phyloP scores from a whole-genome alignment of 2,329 filamentous ascomycete species.

The Emergomyces africanus region DNA sequence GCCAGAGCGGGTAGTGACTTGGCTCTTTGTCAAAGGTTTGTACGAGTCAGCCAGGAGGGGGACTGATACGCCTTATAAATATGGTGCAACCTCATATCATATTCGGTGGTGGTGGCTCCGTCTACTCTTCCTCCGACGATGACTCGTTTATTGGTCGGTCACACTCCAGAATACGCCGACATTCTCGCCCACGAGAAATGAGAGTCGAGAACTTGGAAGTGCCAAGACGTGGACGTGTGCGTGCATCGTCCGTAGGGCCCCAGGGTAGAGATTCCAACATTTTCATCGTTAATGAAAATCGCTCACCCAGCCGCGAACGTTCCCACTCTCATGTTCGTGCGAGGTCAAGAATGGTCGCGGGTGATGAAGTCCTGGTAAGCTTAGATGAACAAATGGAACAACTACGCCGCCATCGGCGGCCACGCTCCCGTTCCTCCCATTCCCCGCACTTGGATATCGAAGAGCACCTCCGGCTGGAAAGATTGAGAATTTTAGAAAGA shows the following conservation, averaged over 20 bases:
- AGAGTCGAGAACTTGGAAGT: neutral
- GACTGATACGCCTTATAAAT: neutral
- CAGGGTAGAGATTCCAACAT: neutral
- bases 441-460: neutral
- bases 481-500: neutral
- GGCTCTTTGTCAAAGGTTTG: neutral
- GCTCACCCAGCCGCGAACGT: conserved; percentile 1
- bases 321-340: neutral
- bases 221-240: neutral
- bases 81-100: neutral
- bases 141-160: neutral
- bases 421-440: neutral
- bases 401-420: neutral
- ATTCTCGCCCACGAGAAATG: neutral
- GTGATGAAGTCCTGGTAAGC: conserved; percentile 16
- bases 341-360: neutral
- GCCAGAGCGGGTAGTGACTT: neutral
- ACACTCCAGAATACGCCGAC: neutral
- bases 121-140: neutral
- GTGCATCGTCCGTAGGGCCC: neutral
- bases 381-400: conserved; percentile 10
- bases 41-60: neutral
- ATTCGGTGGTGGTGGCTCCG: neutral
- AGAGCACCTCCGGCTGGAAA: neutral
- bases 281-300: neutral